Base-by-base conservation (phyloP, 2,329 filamentous ascomycete genomes). In the Catunica adiposa region DNA sequence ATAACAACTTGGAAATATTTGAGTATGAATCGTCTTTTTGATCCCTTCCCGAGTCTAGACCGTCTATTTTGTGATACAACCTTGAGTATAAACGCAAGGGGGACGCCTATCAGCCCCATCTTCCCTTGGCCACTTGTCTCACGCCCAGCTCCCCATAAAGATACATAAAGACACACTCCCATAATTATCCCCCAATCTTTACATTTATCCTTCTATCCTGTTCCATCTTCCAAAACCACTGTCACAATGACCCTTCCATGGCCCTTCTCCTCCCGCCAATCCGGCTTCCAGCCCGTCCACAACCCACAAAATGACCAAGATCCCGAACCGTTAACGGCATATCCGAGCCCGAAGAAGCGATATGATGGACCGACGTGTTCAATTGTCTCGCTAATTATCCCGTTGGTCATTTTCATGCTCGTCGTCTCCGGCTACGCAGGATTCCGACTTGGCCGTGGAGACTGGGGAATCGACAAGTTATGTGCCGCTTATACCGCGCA, bases 401-500 rank as follows among this genome's bases (percentile, higher is more conserved):
- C 54, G 1, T 46, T 60, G 1, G 34, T 57, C 5, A 22, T 60
- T 2, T 55, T 61, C 6, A 58, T 58, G 15, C 56, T 60, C 51
- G n/a, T 62, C 37, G 23, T 62, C 22, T 61, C 60, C 1, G 59
- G 57, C 4, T 61, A 59, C 17, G 51, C 61, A 29, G 62, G 62
- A 17, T 60, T 61, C 2, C 46, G 59, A 23, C 50, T 62, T 14
- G 61, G 58, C 1, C 56, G 61, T 3, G 50, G 38, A 1, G 46
- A 53, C 22, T 55, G 55, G 37, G 52, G 61, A 6, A 58, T 64
- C 15, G 60, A 64, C 15, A 22, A 56, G 1, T 58, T 60, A 0
- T 67, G 66, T 51, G 62, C 65, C 20, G 54, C 61, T 1, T 64
- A 69, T 17, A 70, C 68, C 5, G 61, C 65, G n/a, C 63, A 66